Conservation (phyloP, 129 eudicot species). For the carrot (Daucus carota) region DNA sequence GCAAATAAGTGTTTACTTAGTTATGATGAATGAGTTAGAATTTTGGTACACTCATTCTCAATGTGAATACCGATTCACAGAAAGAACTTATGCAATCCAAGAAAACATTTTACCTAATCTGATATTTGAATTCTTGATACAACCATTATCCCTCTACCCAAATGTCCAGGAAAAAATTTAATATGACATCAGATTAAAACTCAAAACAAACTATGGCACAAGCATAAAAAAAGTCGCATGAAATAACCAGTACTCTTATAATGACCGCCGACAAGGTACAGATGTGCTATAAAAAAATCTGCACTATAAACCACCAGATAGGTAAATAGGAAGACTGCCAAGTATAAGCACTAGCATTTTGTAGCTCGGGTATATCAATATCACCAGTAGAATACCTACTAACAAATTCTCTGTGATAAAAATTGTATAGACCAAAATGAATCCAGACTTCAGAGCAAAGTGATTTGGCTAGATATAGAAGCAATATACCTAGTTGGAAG, state of each 20-base stretch:
- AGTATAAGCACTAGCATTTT: not conserved
- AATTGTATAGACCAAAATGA: too few relatives aligned
- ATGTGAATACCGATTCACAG: not conserved
- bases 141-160: not conserved
- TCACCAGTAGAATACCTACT: not conserved
- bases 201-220: not conserved
- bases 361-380: not conserved
- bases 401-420: too few relatives aligned
- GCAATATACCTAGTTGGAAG: not conserved
- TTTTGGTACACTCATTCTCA: too few relatives aligned
- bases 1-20: not conserved
- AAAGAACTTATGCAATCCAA: not conserved
- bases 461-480: not conserved
- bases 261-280: not conserved
- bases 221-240: too few relatives aligned
- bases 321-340: not conserved
- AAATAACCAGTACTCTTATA: not conserved
- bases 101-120: not conserved
- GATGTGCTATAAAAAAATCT: not conserved
- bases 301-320: not conserved
- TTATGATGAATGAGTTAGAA: not conserved
- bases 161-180: not conserved
- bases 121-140: not conserved
- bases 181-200: not conserved
- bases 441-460: not conserved